phyloP scores from a whole-genome alignment of 202 grass and related monocot genomes.

The Panicum virgatum region DNA sequence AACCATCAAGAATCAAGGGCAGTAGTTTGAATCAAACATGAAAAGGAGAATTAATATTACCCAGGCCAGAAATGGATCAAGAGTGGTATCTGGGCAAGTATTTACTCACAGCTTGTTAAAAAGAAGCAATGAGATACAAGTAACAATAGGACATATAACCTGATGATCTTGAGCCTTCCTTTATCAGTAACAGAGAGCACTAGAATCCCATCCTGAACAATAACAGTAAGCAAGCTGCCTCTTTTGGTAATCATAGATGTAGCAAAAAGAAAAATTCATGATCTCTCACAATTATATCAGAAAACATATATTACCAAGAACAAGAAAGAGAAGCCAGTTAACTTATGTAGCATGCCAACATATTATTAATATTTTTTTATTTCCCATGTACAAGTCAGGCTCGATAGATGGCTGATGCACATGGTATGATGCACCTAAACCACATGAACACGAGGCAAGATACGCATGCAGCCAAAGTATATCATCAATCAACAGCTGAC shows the following conservation, averaged over 20 bases:
- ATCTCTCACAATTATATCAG: neutral
- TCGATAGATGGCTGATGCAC: slow-evolving; percentile 7
- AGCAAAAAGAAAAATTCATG: neutral
- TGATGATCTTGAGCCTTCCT: neutral
- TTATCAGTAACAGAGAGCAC: slow-evolving; percentile 5
- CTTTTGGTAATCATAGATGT: slow-evolving; percentile 22
- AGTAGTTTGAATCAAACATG: neutral
- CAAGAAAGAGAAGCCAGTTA: neutral
- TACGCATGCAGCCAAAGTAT: neutral
- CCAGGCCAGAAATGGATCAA: slow-evolving; percentile 15
- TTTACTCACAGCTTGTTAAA: neutral
- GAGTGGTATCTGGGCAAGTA: neutral
- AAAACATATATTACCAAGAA: slow-evolving; percentile 18
- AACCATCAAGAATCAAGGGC: neutral
- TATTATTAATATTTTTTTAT: neutral
- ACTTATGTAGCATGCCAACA: slow-evolving; percentile 19
- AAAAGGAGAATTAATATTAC: neutral
- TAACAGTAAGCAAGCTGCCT: slow-evolving; percentile 6
- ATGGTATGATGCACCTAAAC: slow-evolving; percentile 3
- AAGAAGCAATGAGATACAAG: slow-evolving; percentile 4
- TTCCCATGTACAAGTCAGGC: neutral
- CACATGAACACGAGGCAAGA: slow-evolving; percentile 18
- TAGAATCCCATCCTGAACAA: slow-evolving; percentile 6
- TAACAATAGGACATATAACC: neutral
- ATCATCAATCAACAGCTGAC: slow-evolving; percentile 26